These are phyloP conservation scores for Xylaria sp. DNA, from an alignment of 2,329 filamentous ascomycete genomes.

Conservation along the genomic window DNA sequence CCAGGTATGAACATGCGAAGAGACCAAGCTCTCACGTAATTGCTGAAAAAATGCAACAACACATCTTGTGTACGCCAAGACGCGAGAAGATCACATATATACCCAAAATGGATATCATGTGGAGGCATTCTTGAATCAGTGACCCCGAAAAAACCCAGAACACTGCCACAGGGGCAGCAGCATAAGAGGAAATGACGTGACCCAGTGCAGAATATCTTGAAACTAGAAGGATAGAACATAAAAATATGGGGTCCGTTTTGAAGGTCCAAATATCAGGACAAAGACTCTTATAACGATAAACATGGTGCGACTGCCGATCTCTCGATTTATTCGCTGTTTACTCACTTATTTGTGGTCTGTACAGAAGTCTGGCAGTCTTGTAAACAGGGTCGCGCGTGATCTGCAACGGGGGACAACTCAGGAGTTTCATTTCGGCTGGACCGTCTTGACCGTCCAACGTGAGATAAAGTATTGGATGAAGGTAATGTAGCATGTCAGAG, in stretches of 20 bases:
- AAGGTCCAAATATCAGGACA: constrained; percentile 17
- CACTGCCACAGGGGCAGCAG: neutral
- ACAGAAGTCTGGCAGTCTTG: too few relatives aligned
- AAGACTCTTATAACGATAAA: constrained; percentile 7
- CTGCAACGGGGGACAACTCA: constrained; percentile 25
- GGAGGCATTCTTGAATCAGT: neutral
- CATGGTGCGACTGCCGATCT: constrained; percentile 29
- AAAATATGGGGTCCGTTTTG: constrained; percentile 17
- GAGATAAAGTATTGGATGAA: neutral
- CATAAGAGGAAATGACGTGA: constrained; percentile 16
- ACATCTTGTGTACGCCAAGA: neutral
- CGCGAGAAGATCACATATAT: neutral
- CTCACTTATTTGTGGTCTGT: neutral
- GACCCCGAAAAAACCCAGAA: constrained; percentile 2
- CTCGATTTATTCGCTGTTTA: neutral
- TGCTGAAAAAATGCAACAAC: neutral
- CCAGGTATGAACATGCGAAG: neutral
- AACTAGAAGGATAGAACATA: constrained; percentile 16
- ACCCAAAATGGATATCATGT: neutral
- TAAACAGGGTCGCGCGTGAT: constrained; percentile 25
- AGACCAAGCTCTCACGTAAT: neutral
- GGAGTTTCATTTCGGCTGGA: constrained; percentile 7
- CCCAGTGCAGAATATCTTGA: constrained; percentile 18
- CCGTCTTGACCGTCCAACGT: neutral
- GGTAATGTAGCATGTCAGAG: neutral